Conservation (phyloP, 2,329 filamentous ascomycete species). For the Nigrograna mackinnonii region DNA sequence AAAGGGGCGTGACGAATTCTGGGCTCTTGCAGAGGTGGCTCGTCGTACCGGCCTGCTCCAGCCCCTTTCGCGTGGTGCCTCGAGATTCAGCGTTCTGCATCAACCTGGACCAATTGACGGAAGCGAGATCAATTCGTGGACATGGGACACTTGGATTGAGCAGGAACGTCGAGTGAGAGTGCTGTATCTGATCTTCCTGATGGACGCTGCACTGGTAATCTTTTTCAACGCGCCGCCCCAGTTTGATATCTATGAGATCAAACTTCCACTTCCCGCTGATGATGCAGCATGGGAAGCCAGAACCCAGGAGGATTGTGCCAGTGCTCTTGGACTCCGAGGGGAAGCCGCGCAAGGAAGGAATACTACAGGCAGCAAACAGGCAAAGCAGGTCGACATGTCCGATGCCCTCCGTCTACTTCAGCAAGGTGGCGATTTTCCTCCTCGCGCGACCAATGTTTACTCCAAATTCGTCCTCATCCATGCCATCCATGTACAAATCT, state of each 20-base stretch:
- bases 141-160: slow-evolving; percentile 70
- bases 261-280: slow-evolving; percentile 70
- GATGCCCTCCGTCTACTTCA: slow-evolving; percentile 65
- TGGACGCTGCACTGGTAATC: slow-evolving; percentile 67
- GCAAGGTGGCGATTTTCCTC: slow-evolving; percentile 62
- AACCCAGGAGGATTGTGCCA: slow-evolving; percentile 62
- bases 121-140: slow-evolving; percentile 58
- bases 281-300: slow-evolving; percentile 75
- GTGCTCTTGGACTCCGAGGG: slow-evolving; percentile 67
- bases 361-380: slow-evolving; percentile 63
- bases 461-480: slow-evolving; percentile 77
- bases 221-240: slow-evolving; percentile 71
- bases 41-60: slow-evolving; percentile 61
- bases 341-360: slow-evolving; percentile 61
- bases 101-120: slow-evolving; percentile 50
- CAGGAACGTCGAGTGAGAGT: slow-evolving; percentile 71
- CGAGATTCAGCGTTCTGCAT: slow-evolving; percentile 63
- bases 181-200: slow-evolving; percentile 67
- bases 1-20: slow-evolving; percentile 62
- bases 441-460: slow-evolving; percentile 70
- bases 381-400: slow-evolving; percentile 67
- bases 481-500: slow-evolving; percentile 67
- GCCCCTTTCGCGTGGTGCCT: slow-evolving; percentile 52
- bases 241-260: slow-evolving; percentile 67
- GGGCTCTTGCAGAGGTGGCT: slow-evolving; percentile 59